Base-by-base conservation (phyloP, 805 yeast species). In the Candida berthetii region DNA sequence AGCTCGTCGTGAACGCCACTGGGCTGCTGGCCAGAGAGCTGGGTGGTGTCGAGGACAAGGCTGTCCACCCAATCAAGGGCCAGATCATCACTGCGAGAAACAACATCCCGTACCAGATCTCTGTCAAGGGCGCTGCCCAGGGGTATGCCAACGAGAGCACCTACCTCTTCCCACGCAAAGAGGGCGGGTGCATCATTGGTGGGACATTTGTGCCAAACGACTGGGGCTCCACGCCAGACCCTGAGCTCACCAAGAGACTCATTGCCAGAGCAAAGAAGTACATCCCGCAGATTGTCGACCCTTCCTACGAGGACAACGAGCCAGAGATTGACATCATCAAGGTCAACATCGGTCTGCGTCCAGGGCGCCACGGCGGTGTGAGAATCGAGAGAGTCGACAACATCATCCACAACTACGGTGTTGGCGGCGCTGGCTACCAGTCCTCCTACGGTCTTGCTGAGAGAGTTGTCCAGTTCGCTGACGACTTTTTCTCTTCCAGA, bases 381-480 rank as follows among this genome's bases (percentile, higher is more conserved):
- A 68, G 83, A 46, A 57, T 80, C 4, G 78, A 73, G 46, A 50
- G 64, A 35, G 71, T 66, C 24, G 56, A 57, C 4, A 53, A 53
- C 10, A 57, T 81, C 17, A 69, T 81, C 20, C 88, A 82, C 57
- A 76, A 74, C 51, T 82, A 81, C 55, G 87, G 88, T 2, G 84
- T 86, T 27, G 86, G 78, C 7, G 88, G 88, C 25, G 77, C 85
- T 19, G 93, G 93, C 0, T 84, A 76, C 58, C 95, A 86, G 64
- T 71, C 82, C 3, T 81, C 86, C 3, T 75, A 72, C 45, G 90
- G 88, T 1, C 69, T 78, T 56, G 78, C 85, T 25, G 49, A 53
- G 14, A 64, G 61, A 44, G 77, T 75, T 4, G 65, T 69, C n/a
- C n/a, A 48, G 38, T 49, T 68, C 15, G 68, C 66, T 1, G 55